Evolutionary conservation across 805 yeast genomes (phyloP).

Genomic region (Wickerhamomyces strasburgensis): DNA sequence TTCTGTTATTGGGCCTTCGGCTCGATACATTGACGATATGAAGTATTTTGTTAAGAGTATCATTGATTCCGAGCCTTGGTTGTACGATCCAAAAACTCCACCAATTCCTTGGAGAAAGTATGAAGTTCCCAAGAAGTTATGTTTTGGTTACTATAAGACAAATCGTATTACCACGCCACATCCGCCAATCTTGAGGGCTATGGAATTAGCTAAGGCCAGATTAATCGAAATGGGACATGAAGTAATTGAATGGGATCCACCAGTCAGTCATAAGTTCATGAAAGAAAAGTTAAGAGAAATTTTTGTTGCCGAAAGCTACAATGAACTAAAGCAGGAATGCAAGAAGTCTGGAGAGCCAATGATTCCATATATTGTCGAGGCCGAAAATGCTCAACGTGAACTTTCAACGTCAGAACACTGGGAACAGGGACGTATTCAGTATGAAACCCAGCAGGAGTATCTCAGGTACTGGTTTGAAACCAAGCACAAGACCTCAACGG

Average conservation of each 20-base stretch:
- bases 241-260: conserved; percentile 38
- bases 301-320: conserved; percentile 66
- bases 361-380: conserved; percentile 56
- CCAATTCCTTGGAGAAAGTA: conserved; percentile 37
- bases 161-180: conserved; percentile 34
- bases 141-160: conserved; percentile 41
- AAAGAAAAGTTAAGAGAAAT: conserved; percentile 45
- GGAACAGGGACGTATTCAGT: conserved; percentile 32
- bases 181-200: conserved; percentile 51
- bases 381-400: conserved; percentile 54
- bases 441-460: conserved; percentile 29
- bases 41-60: conserved; percentile 29
- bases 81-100: conserved; percentile 33
- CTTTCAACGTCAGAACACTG: conserved; percentile 37
- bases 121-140: conserved; percentile 30
- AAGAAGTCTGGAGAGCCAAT: conserved; percentile 66
- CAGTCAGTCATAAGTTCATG: conserved; percentile 26
- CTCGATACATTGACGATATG: conserved; percentile 31
- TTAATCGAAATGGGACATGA: conserved; percentile 36
- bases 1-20: conserved; percentile 45
- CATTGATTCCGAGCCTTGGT: conserved; percentile 35
- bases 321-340: conserved; percentile 45
- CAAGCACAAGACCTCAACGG: conserved; percentile 53
- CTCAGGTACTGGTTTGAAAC: conserved; percentile 33
- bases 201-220: conserved; percentile 26